phyloP scores from a whole-genome alignment of 805 yeast species.

The Teunomyces tritomae region DNA sequence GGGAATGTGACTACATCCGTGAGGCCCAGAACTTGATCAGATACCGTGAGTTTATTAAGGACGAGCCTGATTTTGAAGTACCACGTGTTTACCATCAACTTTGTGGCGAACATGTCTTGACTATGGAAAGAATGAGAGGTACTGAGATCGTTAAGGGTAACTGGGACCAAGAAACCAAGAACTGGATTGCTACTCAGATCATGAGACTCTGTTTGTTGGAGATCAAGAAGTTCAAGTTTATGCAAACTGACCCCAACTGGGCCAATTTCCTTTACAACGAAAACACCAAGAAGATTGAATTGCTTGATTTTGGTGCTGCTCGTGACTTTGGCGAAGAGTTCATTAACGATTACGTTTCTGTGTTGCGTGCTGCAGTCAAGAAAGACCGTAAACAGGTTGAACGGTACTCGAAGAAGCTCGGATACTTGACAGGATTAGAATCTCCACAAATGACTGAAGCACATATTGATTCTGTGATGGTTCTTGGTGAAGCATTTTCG shows the following conservation, averaged over 20 bases:
- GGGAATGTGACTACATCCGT: constrained; percentile 96
- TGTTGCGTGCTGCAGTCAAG: constrained; percentile 71
- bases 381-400: constrained; percentile 65
- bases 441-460: constrained; percentile 85
- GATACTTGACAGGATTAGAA: constrained; percentile 90
- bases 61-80: constrained; percentile 65
- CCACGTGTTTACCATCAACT: constrained; percentile 77
- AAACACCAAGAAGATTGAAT: constrained; percentile 68
- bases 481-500: constrained; percentile 89
- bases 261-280: constrained; percentile 89
- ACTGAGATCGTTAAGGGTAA: constrained; percentile 74
- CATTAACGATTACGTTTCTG: constrained; percentile 61
- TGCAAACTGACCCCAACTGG: constrained; percentile 99
- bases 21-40: constrained; percentile 77
- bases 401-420: constrained; percentile 66
- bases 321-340: constrained; percentile 72
- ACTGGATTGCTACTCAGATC: constrained; percentile 81
- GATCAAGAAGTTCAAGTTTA: constrained; percentile 78
- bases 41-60: constrained; percentile 55
- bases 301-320: constrained; percentile 95
- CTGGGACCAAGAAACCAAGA: constrained; percentile 67
- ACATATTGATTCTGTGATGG: constrained; percentile 86
- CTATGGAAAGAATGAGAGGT: constrained; percentile 89
- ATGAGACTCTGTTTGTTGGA: constrained; percentile 86
- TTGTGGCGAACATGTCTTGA: constrained; percentile 78